A percentile compares a stretch with the other conserved stretches of the same genome.
These are phyloP conservation scores for Phialemoniopsis sp. DNA, from an alignment of 2,329 filamentous ascomycete genomes.

Conservation along the genomic window DNA sequence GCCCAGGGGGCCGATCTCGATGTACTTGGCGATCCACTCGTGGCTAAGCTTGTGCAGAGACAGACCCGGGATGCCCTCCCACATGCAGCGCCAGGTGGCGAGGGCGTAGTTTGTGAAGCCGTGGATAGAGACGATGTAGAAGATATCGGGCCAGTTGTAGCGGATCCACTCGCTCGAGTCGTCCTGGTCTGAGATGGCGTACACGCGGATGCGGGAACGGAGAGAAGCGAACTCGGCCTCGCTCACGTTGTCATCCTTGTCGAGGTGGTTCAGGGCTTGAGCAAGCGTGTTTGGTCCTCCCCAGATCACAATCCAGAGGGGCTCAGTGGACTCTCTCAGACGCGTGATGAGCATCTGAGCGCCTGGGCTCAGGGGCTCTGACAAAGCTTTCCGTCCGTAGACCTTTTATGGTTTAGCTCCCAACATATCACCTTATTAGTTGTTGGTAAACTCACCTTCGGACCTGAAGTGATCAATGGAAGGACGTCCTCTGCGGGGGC, in stretches of 20 bases:
- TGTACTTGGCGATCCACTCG: slow-evolving; percentile 40
- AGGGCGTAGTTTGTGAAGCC: slow-evolving; percentile 43
- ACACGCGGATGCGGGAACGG: slow-evolving; percentile 32
- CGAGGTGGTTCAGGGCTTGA: slow-evolving; percentile 34
- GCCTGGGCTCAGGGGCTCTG: slow-evolving; percentile 27
- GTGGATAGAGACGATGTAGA: slow-evolving; percentile 45
- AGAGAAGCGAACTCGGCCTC: slow-evolving; percentile 25
- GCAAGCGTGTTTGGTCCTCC: slow-evolving; percentile 45
- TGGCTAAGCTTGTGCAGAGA: slow-evolving; percentile 41
- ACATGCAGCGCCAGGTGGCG: slow-evolving; percentile 46
- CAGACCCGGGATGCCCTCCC: slow-evolving; percentile 49
- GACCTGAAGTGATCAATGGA: slow-evolving; percentile 29
- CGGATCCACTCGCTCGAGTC: slow-evolving; percentile 47
- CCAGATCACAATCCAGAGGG: slow-evolving; percentile 44
- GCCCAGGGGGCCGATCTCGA: slow-evolving; percentile 39
- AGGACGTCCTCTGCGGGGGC: slow-evolving; percentile 28
- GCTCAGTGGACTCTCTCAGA: slow-evolving; percentile 17
- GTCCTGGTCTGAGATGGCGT: slow-evolving; percentile 50
- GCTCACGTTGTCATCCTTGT: slow-evolving; percentile 21
- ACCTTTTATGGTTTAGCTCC: no score
- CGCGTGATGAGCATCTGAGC: slow-evolving; percentile 25
- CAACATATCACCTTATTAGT: no score
- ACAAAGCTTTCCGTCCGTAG: slow-evolving; percentile 12
- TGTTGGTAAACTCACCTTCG: no score
- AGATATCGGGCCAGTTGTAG: slow-evolving; percentile 40